Evolutionary conservation across 306 rosid genomes (phyloP).

Genomic region (Cucurbita argyrosperma): DNA sequence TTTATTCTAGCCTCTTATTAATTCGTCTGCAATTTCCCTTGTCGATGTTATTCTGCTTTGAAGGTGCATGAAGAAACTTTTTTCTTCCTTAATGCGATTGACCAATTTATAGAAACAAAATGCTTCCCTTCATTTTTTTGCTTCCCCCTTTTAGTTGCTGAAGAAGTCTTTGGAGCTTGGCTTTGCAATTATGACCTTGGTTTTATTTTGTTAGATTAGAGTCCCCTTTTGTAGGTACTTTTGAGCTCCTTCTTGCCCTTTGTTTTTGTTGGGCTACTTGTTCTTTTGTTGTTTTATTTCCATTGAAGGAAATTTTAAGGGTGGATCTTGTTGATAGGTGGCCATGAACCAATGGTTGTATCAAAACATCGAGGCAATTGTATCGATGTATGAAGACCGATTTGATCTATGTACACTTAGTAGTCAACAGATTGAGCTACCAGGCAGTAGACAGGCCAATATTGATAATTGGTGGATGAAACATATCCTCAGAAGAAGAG

Average conservation of each 20-base stretch:
- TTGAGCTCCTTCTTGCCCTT: background rate
- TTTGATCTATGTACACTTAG: constrained; percentile 61
- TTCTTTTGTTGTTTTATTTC: background rate
- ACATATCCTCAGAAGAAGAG: constrained; percentile 29
- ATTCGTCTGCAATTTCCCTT: background rate
- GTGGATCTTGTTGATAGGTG: constrained; percentile 32
- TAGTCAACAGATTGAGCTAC: constrained; percentile 40
- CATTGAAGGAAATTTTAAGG: background rate
- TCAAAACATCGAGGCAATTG: constrained; percentile 71
- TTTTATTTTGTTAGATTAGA: background rate
- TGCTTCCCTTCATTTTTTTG: background rate
- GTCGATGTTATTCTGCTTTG: background rate
- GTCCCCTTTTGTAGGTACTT: background rate
- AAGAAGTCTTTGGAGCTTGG: background rate
- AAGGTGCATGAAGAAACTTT: background rate
- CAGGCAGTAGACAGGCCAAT: constrained; percentile 28
- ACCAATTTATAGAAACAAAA: background rate
- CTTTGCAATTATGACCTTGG: background rate
- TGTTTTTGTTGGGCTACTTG: background rate
- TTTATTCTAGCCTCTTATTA: background rate
- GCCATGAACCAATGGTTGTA: constrained; percentile 84
- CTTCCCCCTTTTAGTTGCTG: background rate
- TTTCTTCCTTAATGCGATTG: too few relatives aligned
- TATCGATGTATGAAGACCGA: constrained; percentile 89
- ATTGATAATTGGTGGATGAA: constrained; percentile 61